These are phyloP conservation scores for Chytriomyces sp. DNA, from an alignment of 192 early-diverging fungal species.

Conservation along the genomic window DNA sequence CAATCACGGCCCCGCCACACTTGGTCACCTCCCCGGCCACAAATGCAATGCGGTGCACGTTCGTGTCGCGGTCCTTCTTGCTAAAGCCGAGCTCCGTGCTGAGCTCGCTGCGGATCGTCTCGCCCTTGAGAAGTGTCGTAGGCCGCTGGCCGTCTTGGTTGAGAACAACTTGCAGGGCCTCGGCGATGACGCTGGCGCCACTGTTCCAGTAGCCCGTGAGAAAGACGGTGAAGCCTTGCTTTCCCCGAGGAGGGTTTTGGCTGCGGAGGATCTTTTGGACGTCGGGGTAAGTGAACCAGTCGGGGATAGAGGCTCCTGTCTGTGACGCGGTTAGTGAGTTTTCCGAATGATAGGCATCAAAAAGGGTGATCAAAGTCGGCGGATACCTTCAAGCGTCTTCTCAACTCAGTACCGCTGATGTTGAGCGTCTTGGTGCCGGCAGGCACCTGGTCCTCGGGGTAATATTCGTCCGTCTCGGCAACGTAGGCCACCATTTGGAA, in stretches of 20 bases:
- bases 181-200: constrained; percentile 81
- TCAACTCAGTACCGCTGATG: constrained; percentile 94
- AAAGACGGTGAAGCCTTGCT: constrained; percentile 93
- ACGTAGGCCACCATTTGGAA: constrained; percentile 98
- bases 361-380: constrained; percentile 18
- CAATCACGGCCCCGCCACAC: constrained; percentile 89
- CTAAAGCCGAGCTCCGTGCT: constrained; percentile 90
- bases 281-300: constrained; percentile 99
- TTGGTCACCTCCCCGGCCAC: constrained; percentile 89
- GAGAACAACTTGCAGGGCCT: constrained; percentile 84
- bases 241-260: constrained; percentile 81
- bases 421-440: constrained; percentile 82
- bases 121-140: constrained; percentile 83
- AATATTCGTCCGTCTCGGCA: constrained; percentile 94
- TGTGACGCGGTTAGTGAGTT: constrained; percentile 29
- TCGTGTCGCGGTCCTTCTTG: constrained; percentile 85
- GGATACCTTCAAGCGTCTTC: constrained; percentile 73
- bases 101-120: constrained; percentile 86
- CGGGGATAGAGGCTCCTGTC: constrained; percentile 85
- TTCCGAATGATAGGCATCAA: not conserved
- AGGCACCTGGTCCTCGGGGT: constrained; percentile 85
- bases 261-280: constrained; percentile 86
- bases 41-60: constrained; percentile 84
- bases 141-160: constrained; percentile 93
- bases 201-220: constrained; percentile 88